Evolutionary conservation across 2,329 filamentous ascomycete species (phyloP), one percentile per base, ranked within the genome.

Genomic region (Dactylonectria estremocensis): DNA sequence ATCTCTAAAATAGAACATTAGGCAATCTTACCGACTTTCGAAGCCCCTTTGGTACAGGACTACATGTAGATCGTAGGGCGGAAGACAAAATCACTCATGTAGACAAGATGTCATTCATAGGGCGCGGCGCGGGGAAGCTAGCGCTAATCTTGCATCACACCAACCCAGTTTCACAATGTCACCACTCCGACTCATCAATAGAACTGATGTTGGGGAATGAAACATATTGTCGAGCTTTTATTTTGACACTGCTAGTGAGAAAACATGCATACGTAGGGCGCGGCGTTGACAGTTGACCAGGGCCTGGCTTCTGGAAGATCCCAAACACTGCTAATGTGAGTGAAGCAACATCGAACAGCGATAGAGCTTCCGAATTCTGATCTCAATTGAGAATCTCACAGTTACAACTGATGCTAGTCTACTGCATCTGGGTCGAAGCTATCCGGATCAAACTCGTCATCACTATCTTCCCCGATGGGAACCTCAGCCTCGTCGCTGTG

Each of bases 281-380:
- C 24, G 24, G 7, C 7, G 24, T 28, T 7, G 7, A 28, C 4
- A 28, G 4, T 28, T 28, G 7, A 28, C 24, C 24, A 28, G 7
- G 7, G 7, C 7, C 24, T 28, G 24, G 24, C 24, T 28, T 28
- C 24, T 7, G 7, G 24, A 28, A 28, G 24, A 28, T 28, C 7
- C 24, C 6, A 40, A 2, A 16, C n/a, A n/a, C n/a, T n/a, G n/a
- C n/a, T n/a, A 74, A 71, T 8, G 74, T 8, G 33, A 8, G 7
- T 40, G 11, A 40, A 40, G 2, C 11, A 40, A 40, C 5, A 40
- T 5, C 24, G 24, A 6, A 40, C 11, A 40, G 8, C 35, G 35
- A 40, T 40, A 16, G 35, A 14, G 35, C 35, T 40, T 40, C 14
- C 11, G 13, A 40, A 40, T 13, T 14, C 11, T 40, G 11, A 40